These are phyloP conservation scores for Daldinia sp. DNA, from an alignment of 2,329 filamentous ascomycete genomes.

Conservation along the genomic window DNA sequence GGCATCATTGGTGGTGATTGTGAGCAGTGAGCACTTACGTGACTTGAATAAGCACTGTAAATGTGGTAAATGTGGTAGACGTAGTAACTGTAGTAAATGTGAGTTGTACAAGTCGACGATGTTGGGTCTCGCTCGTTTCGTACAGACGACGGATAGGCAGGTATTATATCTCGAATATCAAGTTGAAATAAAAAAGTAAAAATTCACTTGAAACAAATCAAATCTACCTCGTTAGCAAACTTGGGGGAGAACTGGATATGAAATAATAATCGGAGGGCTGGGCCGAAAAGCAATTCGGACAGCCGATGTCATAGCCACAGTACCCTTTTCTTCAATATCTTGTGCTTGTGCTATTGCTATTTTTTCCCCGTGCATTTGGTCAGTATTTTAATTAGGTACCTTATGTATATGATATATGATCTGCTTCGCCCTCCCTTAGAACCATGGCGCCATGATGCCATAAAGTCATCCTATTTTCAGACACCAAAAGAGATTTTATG, in stretches of 20 bases:
- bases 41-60: slow-evolving; percentile 4
- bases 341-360: slow-evolving; percentile 3
- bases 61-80: neutral
- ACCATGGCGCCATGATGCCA: slow-evolving; percentile 23
- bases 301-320: slow-evolving; percentile 36
- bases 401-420: slow-evolving; percentile 25
- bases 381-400: slow-evolving; percentile 12
- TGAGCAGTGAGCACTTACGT: slow-evolving; percentile 1
- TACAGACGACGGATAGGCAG: neutral
- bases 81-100: neutral
- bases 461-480: slow-evolving; percentile 27
- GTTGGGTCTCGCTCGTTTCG: slow-evolving; percentile 7
- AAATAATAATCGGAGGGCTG: slow-evolving; percentile 37
- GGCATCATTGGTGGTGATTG: slow-evolving; percentile 8
- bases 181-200: slow-evolving; percentile 3
- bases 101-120: slow-evolving; percentile 21
- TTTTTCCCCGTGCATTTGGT: slow-evolving; percentile 29
- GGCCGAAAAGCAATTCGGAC: slow-evolving; percentile 14
- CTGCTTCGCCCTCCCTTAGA: slow-evolving; percentile 30
- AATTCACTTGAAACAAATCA: neutral
- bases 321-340: slow-evolving; percentile 13
- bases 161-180: slow-evolving; percentile 7
- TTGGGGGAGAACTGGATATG: slow-evolving; percentile 19
- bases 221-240: slow-evolving; percentile 17
- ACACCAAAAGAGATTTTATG: slow-evolving; percentile 13